These are phyloP conservation scores for Aspergillus caelatus DNA, from an alignment of 2,329 filamentous ascomycete genomes.

Conservation along the genomic window DNA sequence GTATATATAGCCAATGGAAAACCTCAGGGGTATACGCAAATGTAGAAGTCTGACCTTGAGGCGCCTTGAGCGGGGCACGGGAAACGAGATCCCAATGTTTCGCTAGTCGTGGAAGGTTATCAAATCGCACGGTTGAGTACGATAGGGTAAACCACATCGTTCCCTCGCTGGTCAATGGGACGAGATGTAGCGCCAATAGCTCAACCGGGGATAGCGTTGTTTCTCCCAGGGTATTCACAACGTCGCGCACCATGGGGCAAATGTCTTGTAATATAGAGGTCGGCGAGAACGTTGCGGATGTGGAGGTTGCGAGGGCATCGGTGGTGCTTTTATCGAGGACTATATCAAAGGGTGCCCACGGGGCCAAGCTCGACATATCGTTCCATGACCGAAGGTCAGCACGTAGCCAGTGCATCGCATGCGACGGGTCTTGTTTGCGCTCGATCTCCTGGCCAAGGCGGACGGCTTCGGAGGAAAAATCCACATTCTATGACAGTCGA, in stretches of 20 bases:
- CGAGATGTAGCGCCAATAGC: constrained; percentile 37
- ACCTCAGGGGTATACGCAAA: constrained; percentile 34
- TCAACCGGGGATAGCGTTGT: constrained; percentile 36
- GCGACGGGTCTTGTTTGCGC: constrained; percentile 15
- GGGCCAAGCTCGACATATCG: constrained; percentile 28
- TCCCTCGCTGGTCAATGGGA: constrained; percentile 29
- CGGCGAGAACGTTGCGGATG: constrained; percentile 18
- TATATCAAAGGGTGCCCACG: constrained; percentile 35
- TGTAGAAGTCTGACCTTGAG: constrained; percentile 31
- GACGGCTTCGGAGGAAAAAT: constrained; percentile 42
- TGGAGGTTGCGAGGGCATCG: constrained; percentile 39
- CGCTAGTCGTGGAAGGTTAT: constrained; percentile 25
- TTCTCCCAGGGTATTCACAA: constrained; percentile 13
- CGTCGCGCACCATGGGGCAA: constrained; percentile 27
- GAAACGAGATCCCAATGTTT: constrained; percentile 33
- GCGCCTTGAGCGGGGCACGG: constrained; percentile 35
- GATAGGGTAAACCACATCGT: constrained; percentile 37
- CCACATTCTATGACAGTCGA: constrained; percentile 34
- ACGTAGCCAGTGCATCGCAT: constrained; percentile 37
- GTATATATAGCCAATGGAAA: constrained; percentile 40
- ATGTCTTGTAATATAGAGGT: constrained; percentile 11
- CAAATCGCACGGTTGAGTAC: constrained; percentile 39
- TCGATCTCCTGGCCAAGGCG: constrained; percentile 34
- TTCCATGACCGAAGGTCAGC: constrained; percentile 36
- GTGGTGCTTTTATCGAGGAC: constrained; percentile 42